Base-by-base conservation (phyloP, 768 basidiomycete genomes). In the Suillus fuscotomentosus region DNA sequence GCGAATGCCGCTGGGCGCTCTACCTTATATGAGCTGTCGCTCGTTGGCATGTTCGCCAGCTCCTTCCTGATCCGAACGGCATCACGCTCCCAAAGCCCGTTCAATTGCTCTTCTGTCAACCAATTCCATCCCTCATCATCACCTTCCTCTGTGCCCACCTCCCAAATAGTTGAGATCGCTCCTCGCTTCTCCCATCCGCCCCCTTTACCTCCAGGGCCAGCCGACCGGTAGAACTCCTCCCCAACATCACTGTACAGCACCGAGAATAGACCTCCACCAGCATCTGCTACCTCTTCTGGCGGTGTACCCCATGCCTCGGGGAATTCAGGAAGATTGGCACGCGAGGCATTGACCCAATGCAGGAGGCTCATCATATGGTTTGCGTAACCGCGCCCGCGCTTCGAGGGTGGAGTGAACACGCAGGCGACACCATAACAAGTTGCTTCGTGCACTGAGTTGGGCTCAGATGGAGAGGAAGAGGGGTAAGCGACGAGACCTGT, bases 281-380 rank as follows among this genome's bases (percentile, higher is more conserved):
- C 71, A 4, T 71, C 72, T 2, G 68, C 53, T 8, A 80, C 75
- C 41, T 70, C 69, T 0, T 68, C 65, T 1, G 85, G 85, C 31
- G 82, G 80, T 3, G 72, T 55, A 20, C 85, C 85, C 80, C 80
- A 82, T 39, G 68, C 70, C 0, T 64, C 60, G 2, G 84, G 84
- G 77, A 78, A 80, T 60, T 61, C 55, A 17, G 69, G 77, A 67
- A 77, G 78, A 69, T 67, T 48, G 22, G 62, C 59, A 63, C 67
- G 38, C 14, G 77, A 75, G 5, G 81, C 83, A 51, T 83, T 73
- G 14, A 85, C 80, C 81, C 82, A 84, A 69, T 90, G 88, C 45
- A 90, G 62, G 34, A 90, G 79, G 17, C 82, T 77, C 87, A 89
- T 87, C 87, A 88, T 87, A 65, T 86, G 84, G n/a, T 71, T 70